Base-by-base conservation (phyloP, 495 filamentous ascomycete genomes). In the Daldinia loculata region DNA sequence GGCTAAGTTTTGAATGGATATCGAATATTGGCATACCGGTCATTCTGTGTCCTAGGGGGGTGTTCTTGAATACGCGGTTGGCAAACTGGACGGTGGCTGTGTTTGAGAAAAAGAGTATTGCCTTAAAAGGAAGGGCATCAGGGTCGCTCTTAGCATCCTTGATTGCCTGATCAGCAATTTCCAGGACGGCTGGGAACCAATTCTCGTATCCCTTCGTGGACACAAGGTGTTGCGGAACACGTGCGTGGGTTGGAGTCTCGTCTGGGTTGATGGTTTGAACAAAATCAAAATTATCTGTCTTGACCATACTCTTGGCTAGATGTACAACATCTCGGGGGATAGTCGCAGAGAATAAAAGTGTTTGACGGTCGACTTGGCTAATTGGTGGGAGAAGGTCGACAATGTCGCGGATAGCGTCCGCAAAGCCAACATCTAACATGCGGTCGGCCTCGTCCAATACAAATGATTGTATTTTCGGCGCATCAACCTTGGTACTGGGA, bases 361-460 rank as follows among this genome's bases (percentile, higher is more conserved):
- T 98, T 76, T 99, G 95, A 22, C 95, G 88, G 58, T 91, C 87
- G 8, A 89, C 84, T 0, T 81, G 66, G 0, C 74, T 57, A 9
- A 84, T 84, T 32, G 85, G 72, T 6, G 95, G 95, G 12, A 98
- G 86, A 9, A 83, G 67, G 0, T 79, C 59, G 69, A 91, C 82
- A 73, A 99, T 97, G 4, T 88, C 78, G 30, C 85, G 78, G 63
- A 99, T 90, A 22, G 92, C 93, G 1, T 84, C 84, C n/a, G 89
- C 82, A 79, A 99, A 99, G 0, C 96, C 96, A 66, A 92, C 85
- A 71, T 99, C 95, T 43, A 99, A 82, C 66, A 99, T 86, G 45
- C 95, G 87, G 79, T 99, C 95, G 1, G 95, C 96, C 81, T 99
- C 95, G 72, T 99, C 95, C 36, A 99, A 84, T 39, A 98, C 95